These are phyloP conservation scores for Trichosporon coremiiforme DNA, from an alignment of 1,284 basidiomycete genomes.

Conservation along the genomic window DNA sequence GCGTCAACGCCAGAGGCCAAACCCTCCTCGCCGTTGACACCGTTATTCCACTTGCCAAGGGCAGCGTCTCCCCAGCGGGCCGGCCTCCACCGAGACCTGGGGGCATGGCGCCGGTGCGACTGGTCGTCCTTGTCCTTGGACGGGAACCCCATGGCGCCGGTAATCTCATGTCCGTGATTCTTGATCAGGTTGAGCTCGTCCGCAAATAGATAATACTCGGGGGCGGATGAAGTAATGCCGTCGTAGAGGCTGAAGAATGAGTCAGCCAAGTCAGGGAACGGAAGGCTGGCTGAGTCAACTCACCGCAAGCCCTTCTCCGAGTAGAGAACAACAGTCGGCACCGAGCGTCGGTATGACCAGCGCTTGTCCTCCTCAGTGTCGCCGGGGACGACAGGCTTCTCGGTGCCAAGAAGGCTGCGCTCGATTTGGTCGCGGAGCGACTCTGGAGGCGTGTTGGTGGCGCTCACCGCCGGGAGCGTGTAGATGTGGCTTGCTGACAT, in stretches of 20 bases:
- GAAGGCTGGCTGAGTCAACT: conserved; percentile 23
- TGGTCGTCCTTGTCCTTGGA: background rate
- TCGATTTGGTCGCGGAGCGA: conserved; percentile 46
- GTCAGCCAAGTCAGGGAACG: conserved; percentile 9
- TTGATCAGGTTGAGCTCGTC: conserved; percentile 61
- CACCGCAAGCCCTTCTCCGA: conserved; percentile 74
- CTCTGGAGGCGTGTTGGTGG: conserved; percentile 23
- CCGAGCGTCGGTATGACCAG: conserved; percentile 61
- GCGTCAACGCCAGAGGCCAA: conserved; percentile 38
- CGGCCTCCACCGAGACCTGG: conserved; percentile 39
- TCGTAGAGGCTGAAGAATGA: conserved; percentile 48
- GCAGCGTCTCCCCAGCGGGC: conserved; percentile 64
- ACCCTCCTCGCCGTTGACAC: conserved; percentile 61
- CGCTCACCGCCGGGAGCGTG: conserved; percentile 27
- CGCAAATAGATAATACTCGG: conserved; percentile 85
- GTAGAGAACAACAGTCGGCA: conserved; percentile 86
- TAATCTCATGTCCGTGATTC: conserved; percentile 59
- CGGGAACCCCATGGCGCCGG: conserved; percentile 59
- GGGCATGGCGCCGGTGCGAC: background rate
- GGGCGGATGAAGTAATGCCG: conserved; percentile 74
- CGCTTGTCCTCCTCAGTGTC: conserved; percentile 40
- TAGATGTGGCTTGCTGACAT: conserved; percentile 27
- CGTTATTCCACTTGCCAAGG: conserved; percentile 70
- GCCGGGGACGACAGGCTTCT: conserved; percentile 42
- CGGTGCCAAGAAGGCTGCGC: conserved; percentile 38